Base-by-base conservation (phyloP, 441 rosid genomes). In the Mallotus repandus region DNA sequence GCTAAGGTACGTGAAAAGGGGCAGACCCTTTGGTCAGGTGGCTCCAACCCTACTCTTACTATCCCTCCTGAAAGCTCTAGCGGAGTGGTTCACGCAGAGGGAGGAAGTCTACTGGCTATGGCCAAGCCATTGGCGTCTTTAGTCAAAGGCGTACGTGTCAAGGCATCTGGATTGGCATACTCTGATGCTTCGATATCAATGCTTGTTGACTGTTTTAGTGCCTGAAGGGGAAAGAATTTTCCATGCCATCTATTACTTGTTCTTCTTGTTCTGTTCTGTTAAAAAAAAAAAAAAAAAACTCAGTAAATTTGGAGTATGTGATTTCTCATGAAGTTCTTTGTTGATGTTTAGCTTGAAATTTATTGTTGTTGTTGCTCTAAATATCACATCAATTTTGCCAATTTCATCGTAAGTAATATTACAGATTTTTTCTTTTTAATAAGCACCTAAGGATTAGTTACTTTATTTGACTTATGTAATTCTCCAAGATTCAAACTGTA, bases 171-270 rank as follows among this genome's bases (percentile, higher is more conserved):
- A 0, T 22, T 74, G 55, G 35, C 64, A 3, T 22, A 7, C 35
- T 87, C 89, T 14, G 88, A 89, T 71, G 81, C 82, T 70, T 83
- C 89, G 2, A 62, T 89, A 66, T 74, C 82, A 12, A 85, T 87
- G 88, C 76, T 89, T 41, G 70, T 87, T 9, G 84, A 84, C 10
- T 81, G 80, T 78, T 83, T 79, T 10, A 35, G 69, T 38, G 74
- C 73, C 38, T 69, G 69, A 75, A 35, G 52, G 2, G 18, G 12
- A 21, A 7, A 13, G 3, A 45, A 3, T 45, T 16, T 22, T 59
- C 1, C 13, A 19, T 66, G 43, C 13, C 13, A 8, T 48, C 38
- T 25, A 9, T 9, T 0, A 21, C 72, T 54, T 21, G 8, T 45
- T 59, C 21, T 25, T n/a, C 54, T 45, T 41, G 18, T 66, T 1